Evolutionary conservation across 1,139 yeast species (phyloP), one percentile per base, ranked within the genome.

Genomic region (Taphrina populina): DNA sequence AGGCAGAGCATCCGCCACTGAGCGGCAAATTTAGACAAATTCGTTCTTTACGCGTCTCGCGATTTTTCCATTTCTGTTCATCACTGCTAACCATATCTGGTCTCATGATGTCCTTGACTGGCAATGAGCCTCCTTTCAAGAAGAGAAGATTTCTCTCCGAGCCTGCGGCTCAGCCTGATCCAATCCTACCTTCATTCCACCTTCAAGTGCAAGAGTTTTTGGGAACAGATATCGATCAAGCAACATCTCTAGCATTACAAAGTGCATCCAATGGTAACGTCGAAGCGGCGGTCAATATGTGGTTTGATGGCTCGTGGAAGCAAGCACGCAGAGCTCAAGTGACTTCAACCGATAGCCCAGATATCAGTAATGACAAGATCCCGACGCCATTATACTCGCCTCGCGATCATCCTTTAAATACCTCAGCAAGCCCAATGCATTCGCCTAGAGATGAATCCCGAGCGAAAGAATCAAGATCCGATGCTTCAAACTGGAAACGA

Each of bases 231-330:
- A 24, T 43, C 47, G 47, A 43, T 20, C 17, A 11, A 11, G 47
- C 29, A n/a, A 30, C 47, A 5, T n/a, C 23, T 4, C 17, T 20
- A 10, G 36, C 20, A 5, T 19, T 43, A 10, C 26, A 17, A 17
- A 29, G 30, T 5, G 45, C 33, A 15, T 67, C 71, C 1, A 59
- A 60, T n/a, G 65, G 64, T 1, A 60, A 67, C 40, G 60, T 69
- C 23, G 66, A 66, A 24, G 36, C 46, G 3, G 71, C 73, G 11
- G 62, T 69, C 11, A 65, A 67, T 32, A 55, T 62, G 44, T 67
- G 39, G 11, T 19, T 27, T 21, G 45, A 45, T 15, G 58, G 52
- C n/a, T 44, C 56, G n/a, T 56, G 52, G 46, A 41, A 11, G 19
- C 41, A 11, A 11, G 34, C 30, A 34, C 34, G 39, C 26, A 27